Evolutionary conservation across 176 grass and related monocot genomes (phyloP).

Genomic region (Hsuehochloa calcarea): DNA sequence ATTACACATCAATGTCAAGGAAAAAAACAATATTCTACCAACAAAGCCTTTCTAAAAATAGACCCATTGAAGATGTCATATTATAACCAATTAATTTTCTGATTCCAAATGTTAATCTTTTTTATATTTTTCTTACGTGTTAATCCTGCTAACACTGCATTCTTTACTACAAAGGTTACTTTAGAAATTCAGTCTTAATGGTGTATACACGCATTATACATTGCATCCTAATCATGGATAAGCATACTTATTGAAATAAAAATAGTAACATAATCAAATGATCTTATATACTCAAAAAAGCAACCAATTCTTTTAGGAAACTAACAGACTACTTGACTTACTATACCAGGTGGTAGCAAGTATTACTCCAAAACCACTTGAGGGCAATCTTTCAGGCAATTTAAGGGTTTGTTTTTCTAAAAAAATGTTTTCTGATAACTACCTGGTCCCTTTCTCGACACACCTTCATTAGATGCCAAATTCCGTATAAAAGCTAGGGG

Average conservation of each 20-base stretch:
- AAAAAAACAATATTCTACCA: not conserved
- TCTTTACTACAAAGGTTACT: constrained; percentile 11
- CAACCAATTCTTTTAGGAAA: not conserved
- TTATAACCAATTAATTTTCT: not conserved
- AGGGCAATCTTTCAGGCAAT: not conserved
- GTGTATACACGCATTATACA: not conserved
- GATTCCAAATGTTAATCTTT: not conserved
- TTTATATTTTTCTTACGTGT: not conserved
- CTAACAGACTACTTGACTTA: not conserved
- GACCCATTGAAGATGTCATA: constrained; percentile 4
- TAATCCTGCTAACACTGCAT: not conserved
- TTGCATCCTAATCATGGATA: not conserved
- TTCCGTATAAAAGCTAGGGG: constrained; percentile 4
- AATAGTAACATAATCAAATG: not conserved
- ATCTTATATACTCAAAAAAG: not conserved
- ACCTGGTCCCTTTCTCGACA: not conserved
- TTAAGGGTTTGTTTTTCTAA: not conserved
- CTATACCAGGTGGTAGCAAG: not conserved
- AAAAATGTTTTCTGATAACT: not conserved
- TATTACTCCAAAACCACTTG: not conserved
- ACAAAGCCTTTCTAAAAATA: not conserved
- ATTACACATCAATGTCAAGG: constrained; percentile 1
- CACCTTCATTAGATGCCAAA: not conserved
- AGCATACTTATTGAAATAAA: not conserved
- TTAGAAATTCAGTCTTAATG: not conserved